These are phyloP conservation scores for Komagataella populi DNA, from an alignment of 805 yeast genomes.

Conservation along the genomic window DNA sequence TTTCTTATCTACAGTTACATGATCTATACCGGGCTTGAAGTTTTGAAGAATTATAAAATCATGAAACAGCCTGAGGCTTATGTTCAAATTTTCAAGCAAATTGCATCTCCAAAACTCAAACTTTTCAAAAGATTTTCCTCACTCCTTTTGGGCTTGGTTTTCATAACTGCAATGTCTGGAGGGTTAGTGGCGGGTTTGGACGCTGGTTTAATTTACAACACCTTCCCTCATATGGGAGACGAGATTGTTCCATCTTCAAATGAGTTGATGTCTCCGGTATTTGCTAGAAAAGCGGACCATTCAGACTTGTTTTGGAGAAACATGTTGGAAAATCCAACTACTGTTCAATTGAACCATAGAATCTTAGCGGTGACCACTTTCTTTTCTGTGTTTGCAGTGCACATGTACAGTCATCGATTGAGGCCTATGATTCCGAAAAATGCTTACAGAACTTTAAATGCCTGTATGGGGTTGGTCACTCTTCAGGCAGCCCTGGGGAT, in stretches of 20 bases:
- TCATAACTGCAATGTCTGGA: constrained; percentile 91
- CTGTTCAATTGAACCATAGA: constrained; percentile 89
- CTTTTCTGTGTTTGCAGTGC: constrained; percentile 53
- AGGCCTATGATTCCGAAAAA: constrained; percentile 41
- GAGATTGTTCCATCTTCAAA: constrained; percentile 52
- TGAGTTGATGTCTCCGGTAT: constrained; percentile 69
- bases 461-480: constrained; percentile 71
- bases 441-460: constrained; percentile 44
- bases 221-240: constrained; percentile 93
- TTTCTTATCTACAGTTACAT: constrained; percentile 79
- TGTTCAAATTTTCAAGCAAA: constrained; percentile 34
- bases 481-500: constrained; percentile 83
- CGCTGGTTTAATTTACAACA: constrained; percentile 92
- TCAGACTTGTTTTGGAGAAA: constrained; percentile 87
- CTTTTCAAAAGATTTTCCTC: constrained; percentile 41
- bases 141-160: constrained; percentile 55
- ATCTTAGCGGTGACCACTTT: constrained; percentile 75
- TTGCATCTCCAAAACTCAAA: constrained; percentile 47
- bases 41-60: constrained; percentile 63
- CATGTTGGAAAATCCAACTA: constrained; percentile 86
- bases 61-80: constrained; percentile 51
- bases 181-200: constrained; percentile 97
- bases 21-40: constrained; percentile 80
- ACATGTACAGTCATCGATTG: constrained; percentile 47
- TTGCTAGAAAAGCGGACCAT: constrained; percentile 49